phyloP scores from a whole-genome alignment of 2,329 filamentous ascomycete species.

The Trichoderma koningii region DNA sequence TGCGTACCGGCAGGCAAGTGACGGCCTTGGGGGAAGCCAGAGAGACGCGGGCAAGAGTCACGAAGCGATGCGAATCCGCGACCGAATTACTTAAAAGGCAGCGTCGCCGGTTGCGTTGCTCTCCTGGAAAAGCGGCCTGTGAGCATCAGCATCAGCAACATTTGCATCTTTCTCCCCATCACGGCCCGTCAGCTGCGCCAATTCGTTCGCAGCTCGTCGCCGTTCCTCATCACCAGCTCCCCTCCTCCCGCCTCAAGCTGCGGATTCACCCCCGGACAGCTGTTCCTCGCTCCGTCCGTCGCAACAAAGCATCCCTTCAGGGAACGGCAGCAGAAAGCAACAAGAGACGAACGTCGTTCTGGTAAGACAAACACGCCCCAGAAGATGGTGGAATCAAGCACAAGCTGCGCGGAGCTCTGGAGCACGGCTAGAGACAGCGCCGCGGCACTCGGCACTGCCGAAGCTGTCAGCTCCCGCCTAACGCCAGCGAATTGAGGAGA shows the following conservation, averaged over 20 bases:
- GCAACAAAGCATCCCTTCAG: conserved; percentile 6
- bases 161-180: neutral
- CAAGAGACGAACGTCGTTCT: neutral
- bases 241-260: neutral
- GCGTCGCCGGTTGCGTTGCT: conserved; percentile 23
- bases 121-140: conserved; percentile 4
- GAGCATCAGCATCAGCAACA: conserved; percentile 18
- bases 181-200: conserved; percentile 13
- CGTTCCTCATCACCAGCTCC: neutral
- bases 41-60: conserved; percentile 22
- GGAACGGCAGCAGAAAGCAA: neutral
- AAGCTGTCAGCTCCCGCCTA: conserved; percentile 23
- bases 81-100: conserved; percentile 27
- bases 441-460: conserved; percentile 22
- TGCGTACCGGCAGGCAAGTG: conserved; percentile 23
- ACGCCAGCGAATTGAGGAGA: neutral
- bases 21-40: conserved; percentile 17
- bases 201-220: conserved; percentile 17
- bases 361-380: neutral
- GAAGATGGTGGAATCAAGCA: neutral
- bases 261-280: neutral
- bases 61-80: conserved; percentile 21
- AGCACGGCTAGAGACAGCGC: conserved; percentile 3
- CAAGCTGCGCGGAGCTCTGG: neutral
- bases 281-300: neutral